phyloP scores from a whole-genome alignment of 2,329 filamentous ascomycete species.

The Trichoderma harzianum region DNA sequence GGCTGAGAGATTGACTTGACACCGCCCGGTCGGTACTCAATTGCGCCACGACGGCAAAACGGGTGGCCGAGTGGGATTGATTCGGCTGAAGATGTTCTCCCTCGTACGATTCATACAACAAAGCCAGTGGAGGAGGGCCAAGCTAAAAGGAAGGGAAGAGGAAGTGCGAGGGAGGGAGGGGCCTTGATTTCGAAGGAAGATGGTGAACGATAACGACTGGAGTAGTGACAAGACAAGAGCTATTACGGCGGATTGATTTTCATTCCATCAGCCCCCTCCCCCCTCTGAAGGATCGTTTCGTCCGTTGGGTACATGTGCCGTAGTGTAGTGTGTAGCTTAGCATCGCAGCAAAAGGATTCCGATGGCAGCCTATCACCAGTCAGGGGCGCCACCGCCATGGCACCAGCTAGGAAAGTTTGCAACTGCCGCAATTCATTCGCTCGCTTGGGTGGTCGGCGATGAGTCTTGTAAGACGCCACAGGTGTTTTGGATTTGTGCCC shows the following conservation, averaged over 20 bases:
- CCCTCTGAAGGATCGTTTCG: neutral
- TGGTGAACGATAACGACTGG: neutral
- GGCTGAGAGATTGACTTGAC: neutral
- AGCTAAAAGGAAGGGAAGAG: neutral
- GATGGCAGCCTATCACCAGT: constrained; percentile 1
- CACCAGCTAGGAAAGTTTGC: neutral
- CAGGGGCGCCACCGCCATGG: neutral
- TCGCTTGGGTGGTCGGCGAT: neutral
- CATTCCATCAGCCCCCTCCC: neutral
- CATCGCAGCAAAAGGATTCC: constrained; percentile 4
- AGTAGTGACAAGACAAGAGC: too few relatives aligned
- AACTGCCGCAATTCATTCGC: neutral
- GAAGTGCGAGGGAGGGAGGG: neutral
- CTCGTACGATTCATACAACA: neutral
- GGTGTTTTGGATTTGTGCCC: constrained; percentile 1
- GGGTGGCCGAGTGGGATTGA: neutral
- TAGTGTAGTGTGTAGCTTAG: neutral
- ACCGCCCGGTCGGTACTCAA: neutral
- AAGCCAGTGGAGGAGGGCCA: neutral
- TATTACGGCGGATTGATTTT: neutral
- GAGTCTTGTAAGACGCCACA: constrained; percentile 10
- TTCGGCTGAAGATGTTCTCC: neutral
- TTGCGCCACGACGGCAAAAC: neutral
- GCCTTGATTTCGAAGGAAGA: neutral
- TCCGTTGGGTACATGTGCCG: neutral